Evolutionary conservation across 1,284 basidiomycete genomes (phyloP).

Genomic region (Kalmanozyma brasiliensis): DNA sequence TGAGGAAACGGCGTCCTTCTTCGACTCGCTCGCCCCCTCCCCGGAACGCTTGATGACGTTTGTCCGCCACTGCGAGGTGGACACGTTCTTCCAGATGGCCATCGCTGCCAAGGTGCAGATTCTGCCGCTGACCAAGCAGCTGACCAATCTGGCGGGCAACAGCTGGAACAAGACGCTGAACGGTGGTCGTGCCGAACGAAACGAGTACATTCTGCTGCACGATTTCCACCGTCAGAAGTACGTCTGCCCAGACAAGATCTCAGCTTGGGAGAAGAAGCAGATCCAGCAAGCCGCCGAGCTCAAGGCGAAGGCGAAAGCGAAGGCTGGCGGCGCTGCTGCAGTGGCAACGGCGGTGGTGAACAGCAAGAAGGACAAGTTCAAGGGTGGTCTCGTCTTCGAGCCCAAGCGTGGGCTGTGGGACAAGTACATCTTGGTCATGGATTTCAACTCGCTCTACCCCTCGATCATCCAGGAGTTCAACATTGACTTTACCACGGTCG

Average conservation of each 20-base stretch:
- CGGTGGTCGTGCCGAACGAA: slow-evolving; percentile 90
- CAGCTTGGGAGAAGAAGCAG: slow-evolving; percentile 72
- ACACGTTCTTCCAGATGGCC: slow-evolving; percentile 96
- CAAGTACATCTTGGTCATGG: slow-evolving; percentile 97
- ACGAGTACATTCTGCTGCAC: slow-evolving; percentile 98
- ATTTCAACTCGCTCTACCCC: slow-evolving; percentile 99
- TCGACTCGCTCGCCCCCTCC: slow-evolving; percentile 83
- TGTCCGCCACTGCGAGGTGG: slow-evolving; percentile 89
- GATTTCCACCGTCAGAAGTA: slow-evolving; percentile 97
- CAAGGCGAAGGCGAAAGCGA: slow-evolving; percentile 51
- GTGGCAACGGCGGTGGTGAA: slow-evolving; percentile 73
- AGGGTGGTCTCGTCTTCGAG: slow-evolving; percentile 97
- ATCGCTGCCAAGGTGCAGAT: slow-evolving; percentile 90
- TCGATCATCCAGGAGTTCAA: slow-evolving; percentile 99
- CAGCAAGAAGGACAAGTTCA: slow-evolving; percentile 86
- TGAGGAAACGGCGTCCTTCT: slow-evolving; percentile 88
- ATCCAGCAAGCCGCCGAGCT: slow-evolving; percentile 52
- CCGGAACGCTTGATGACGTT: slow-evolving; percentile 86
- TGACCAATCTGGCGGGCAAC: slow-evolving; percentile 97
- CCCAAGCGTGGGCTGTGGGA: slow-evolving; percentile 97
- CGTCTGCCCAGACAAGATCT: slow-evolving; percentile 93
- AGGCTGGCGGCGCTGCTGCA: slow-evolving; percentile 33
- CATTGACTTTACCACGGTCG: slow-evolving; percentile 97
- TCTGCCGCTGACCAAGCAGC: slow-evolving; percentile 86
- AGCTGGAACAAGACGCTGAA: slow-evolving; percentile 76